Evolutionary conservation across 495 filamentous ascomycete genomes (phyloP), one percentile per base, ranked within the genome.

Genomic region (Podospora pseudopauciseta): DNA sequence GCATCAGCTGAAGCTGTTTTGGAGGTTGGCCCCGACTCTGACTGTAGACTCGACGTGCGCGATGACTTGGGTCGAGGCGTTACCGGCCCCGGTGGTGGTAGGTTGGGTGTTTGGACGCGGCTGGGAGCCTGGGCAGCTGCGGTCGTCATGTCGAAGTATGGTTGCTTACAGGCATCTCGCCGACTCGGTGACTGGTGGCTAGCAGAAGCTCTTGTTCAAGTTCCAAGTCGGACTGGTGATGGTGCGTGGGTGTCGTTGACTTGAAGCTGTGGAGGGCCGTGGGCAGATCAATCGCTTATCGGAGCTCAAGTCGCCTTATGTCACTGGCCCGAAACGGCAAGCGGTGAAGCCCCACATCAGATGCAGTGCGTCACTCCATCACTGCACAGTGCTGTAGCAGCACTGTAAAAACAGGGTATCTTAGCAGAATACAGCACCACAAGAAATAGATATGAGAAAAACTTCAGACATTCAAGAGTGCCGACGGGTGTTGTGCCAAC

Each of bases 21-120:
- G 63, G 69, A 34, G 15, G 69, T 28, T 9, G 54, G 19, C 9
- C 58, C 23, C n/a, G 69, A 39, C 59, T 68, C 66, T 27, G 66
- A 66, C 23, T 71, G 69, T 11, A 63, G 19, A 44, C 64, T 67
- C 63, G 70, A 64, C 2, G 64, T 71, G 57, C 65, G 64, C 23
- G 65, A 68, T 11, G 49, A 55, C 39, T 64, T 65, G 15, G 62
- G 71, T 13, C 65, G 65, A 20, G 71, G 68, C 16, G 61, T 23
- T 49, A 63, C n/a, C 60, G 54, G 53, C 18, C 54, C 27, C 61
- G 44, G 39, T 18, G 64, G 39, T 4, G 66, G 53, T 2, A 57
- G 71, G 34, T 62, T 70, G 49, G 72, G 72, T 54, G 76, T 77
- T 34, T 75, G 70, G 59, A 65, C 63, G 65, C 74, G 77, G 60